Percentiles rank a stretch among this genome's conserved stretches.
These are phyloP conservation scores for Lepiota subincarnata DNA, from an alignment of 768 basidiomycete species.

Conservation along the genomic window DNA sequence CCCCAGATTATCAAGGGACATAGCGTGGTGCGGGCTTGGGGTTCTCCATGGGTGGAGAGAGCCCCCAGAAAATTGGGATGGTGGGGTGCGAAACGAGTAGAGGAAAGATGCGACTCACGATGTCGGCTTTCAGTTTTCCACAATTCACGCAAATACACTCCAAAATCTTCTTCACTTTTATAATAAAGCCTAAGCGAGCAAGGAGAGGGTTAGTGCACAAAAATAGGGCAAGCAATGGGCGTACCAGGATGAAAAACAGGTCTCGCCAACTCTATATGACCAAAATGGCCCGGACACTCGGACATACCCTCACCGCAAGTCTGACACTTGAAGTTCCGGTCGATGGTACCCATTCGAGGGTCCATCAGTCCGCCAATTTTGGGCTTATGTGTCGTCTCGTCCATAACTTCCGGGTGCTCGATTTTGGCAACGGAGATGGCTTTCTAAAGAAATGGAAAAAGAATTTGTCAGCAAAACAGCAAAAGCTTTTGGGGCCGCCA, in stretches of 20 bases:
- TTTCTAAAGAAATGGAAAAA: slow-evolving; percentile 59
- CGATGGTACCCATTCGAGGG: slow-evolving; percentile 96
- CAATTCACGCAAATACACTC: slow-evolving; percentile 99
- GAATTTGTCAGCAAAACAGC: slow-evolving; percentile 15
- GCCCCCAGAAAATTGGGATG: slow-evolving; percentile 98
- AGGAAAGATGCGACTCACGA: slow-evolving; percentile 86
- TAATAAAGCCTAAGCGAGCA: slow-evolving; percentile 67
- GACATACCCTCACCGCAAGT: slow-evolving; percentile 99
- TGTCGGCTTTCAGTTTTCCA: slow-evolving; percentile 95
- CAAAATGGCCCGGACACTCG: slow-evolving; percentile 99
- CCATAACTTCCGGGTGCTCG: slow-evolving; percentile 98
- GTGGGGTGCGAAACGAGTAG: slow-evolving; percentile 94
- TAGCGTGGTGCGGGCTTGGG: slow-evolving; percentile 86
- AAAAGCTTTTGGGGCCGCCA: slow-evolving; percentile 18
- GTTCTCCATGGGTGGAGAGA: slow-evolving; percentile 93
- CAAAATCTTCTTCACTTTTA: slow-evolving; percentile 99
- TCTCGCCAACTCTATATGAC: slow-evolving; percentile 93
- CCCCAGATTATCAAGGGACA: slow-evolving; percentile 74
- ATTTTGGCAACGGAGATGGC: slow-evolving; percentile 98
- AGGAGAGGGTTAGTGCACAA: neutral
- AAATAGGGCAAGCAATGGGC: slow-evolving; percentile 23
- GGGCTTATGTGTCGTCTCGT: slow-evolving; percentile 85
- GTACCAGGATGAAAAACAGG: slow-evolving; percentile 96
- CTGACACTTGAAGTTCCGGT: slow-evolving; percentile 98
- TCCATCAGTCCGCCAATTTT: slow-evolving; percentile 97